Base-by-base conservation (phyloP, 23 red algal genomes). In the Gracilaria caudata region DNA sequence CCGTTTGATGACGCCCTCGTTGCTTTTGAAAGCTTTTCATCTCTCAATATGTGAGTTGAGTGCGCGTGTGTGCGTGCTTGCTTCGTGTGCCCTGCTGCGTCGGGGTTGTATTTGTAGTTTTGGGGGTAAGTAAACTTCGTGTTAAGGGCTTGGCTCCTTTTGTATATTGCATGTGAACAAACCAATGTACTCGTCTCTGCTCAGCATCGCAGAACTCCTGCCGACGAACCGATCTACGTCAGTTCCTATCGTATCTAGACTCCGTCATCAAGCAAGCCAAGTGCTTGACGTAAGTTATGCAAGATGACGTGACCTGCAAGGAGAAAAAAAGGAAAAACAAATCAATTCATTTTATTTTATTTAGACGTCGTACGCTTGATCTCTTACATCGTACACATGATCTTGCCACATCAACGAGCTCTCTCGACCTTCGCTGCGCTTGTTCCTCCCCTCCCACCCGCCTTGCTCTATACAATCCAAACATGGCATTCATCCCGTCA, bases 21-120 rank as follows among this genome's bases (percentile, higher is more conserved):
- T 11, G 70, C 70, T 17, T 75, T 75, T 36, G 70, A 75, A 21
- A 75, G 70, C 70, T 75, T 75, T 29, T 75, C 70, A 6, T 75
- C 38, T 7, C 13, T 43, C 3, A 46, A 43, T 26, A 75, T 75
- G 70, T 75, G 43, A 75, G 35, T 40, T 34, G 13, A 4, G 64
- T 20, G 35, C 35, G 16, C 33, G 26, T 61, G 57, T 30, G 26
- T 61, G 24, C 57, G 49, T 17, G 49, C 49, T 2, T 53, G 8
- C 19, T 53, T 9, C 13, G 13, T 53, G 49, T 53, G 49, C 49
- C 49, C 49, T 45, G 43, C 7, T 53, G 14, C 19, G 49, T 53
- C 14, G 49, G 49, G 7, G 8, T 53, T 53, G 49, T 53, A 53
- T 16, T 60, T 60, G 57, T 60, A 60, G 28, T 53, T 53, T 17